A percentile compares a stretch with the other conserved stretches of the same genome.
phyloP scores from a whole-genome alignment of 495 filamentous ascomycete genomes.

The Chaetomium cochliodes region DNA sequence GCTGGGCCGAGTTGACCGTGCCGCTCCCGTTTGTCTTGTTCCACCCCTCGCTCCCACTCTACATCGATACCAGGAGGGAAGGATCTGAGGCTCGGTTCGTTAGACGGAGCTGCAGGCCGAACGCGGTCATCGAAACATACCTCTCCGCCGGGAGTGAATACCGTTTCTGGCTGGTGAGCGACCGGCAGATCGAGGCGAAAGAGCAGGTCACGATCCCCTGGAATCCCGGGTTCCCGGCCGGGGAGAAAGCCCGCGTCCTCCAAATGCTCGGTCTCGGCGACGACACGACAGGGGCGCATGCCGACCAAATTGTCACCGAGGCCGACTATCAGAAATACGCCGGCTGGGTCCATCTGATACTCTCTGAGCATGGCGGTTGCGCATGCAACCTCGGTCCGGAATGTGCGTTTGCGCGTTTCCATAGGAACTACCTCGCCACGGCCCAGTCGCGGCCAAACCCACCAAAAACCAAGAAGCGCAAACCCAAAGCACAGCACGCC shows the following conservation, averaged over 20 bases:
- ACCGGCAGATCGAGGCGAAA: slow-evolving; percentile 60
- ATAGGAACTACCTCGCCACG: slow-evolving; percentile 60
- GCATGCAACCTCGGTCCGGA: slow-evolving; percentile 66
- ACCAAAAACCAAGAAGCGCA: slow-evolving; percentile 61
- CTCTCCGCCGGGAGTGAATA: slow-evolving; percentile 73
- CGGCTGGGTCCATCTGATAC: slow-evolving; percentile 63
- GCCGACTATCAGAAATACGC: slow-evolving; percentile 51
- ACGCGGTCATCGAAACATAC: slow-evolving; percentile 75
- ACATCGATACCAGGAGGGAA: slow-evolving; percentile 84
- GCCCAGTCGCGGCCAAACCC: slow-evolving; percentile 48
- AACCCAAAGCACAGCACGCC: slow-evolving; percentile 51
- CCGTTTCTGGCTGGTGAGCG: slow-evolving; percentile 85
- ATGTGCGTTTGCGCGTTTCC: slow-evolving; percentile 72
- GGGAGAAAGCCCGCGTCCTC: slow-evolving; percentile 43
- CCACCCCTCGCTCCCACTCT: slow-evolving; percentile 76
- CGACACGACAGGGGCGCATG: slow-evolving; percentile 37
- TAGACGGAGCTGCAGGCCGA: slow-evolving; percentile 84
- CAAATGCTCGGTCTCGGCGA: slow-evolving; percentile 53
- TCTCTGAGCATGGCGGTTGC: slow-evolving; percentile 85
- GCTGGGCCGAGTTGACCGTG: slow-evolving; percentile 72
- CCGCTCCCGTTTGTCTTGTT: slow-evolving; percentile 86
- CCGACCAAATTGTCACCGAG: slow-evolving; percentile 47
- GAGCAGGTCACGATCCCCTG: slow-evolving; percentile 58
- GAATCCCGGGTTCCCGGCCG: slow-evolving; percentile 54
- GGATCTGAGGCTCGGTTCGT: slow-evolving; percentile 82